These are phyloP conservation scores for Magnolia sinica DNA, from an alignment of 164 flowering plant species.

Conservation along the genomic window DNA sequence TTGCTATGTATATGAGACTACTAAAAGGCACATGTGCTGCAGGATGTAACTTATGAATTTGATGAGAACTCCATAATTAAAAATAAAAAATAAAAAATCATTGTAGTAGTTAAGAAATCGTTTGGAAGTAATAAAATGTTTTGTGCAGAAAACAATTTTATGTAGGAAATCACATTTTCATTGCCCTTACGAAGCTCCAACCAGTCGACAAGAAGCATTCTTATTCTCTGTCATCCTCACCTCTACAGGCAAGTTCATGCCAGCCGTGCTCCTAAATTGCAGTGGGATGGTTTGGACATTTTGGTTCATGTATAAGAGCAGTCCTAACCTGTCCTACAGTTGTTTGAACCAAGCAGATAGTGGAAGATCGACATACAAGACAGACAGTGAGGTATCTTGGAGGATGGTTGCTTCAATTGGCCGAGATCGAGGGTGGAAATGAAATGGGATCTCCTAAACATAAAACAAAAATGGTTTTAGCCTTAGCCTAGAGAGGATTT, in stretches of 20 bases:
- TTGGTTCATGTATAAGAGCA: conserved; percentile 22
- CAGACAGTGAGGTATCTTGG: conserved; percentile 9
- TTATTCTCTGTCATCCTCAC: not conserved
- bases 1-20: no score
- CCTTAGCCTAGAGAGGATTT: conserved; percentile 41
- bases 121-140: no score
- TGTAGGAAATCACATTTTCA: no score
- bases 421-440: conserved; percentile 10
- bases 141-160: no score
- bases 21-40: no score
- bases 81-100: no score
- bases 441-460: conserved; percentile 19
- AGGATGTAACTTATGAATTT: no score
- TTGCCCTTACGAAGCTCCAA: conserved; percentile 50
- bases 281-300: conserved; percentile 8
- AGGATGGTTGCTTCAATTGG: conserved; percentile 21
- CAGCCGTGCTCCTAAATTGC: not conserved
- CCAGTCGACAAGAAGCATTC: conserved; percentile 12
- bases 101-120: no score
- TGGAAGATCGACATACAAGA: not conserved
- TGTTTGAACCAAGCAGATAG: conserved; percentile 10
- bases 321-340: conserved; percentile 5
- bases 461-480: conserved; percentile 1
- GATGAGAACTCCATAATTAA: no score
- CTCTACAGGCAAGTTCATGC: not conserved